Evolutionary conservation across 2,329 filamentous ascomycete species (phyloP), one percentile per base, ranked within the genome.

Genomic region (Zalaria obscura): DNA sequence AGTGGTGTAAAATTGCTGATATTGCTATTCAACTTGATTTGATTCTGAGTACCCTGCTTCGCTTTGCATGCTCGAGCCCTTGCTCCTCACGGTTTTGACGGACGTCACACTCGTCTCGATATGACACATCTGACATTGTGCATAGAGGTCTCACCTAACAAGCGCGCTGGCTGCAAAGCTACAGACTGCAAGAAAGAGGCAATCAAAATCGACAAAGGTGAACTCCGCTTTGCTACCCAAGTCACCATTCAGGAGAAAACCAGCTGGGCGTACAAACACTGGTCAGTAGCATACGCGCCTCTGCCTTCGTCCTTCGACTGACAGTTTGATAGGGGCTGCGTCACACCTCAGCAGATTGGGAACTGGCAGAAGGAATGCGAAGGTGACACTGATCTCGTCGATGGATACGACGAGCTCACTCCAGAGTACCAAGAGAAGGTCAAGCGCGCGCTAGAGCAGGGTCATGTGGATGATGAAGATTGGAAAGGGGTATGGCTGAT

Each of bases 381-480:
- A 4, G 64, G 62, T 18, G 72, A 87, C 45, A 74, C 75, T 51
- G 75, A 83, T 36, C 62, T 73, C 45, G 68, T 95, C 42, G 85
- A 94, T 56, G 86, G 85, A 45, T 93, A 75, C 48, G 85, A 93
- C 25, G 85, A 91, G 47, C 62, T 93, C 3, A 64, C 78, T 32
- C 64, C 69, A 0, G 80, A 85, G 2, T 52, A 76, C 1, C 76
- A 88, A 60, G 75, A 75, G 36, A 94, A 91, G 67, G 67, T 95
- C 48, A 69, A 73, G 39, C 73, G 72, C 36, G 84, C 82, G 40
- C 60, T 95, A 25, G 69, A 73, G 44, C 73, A 88, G 56, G 86
- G 85, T 25, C 83, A 91, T 52, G 80, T 96, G 52, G 80, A 83
- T 50, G 72, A 85, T 35, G 80, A 84, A 40, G 89, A 95, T 52